These are phyloP conservation scores for Lipomyces anomalus DNA, from an alignment of 805 yeast species.

Conservation along the genomic window DNA sequence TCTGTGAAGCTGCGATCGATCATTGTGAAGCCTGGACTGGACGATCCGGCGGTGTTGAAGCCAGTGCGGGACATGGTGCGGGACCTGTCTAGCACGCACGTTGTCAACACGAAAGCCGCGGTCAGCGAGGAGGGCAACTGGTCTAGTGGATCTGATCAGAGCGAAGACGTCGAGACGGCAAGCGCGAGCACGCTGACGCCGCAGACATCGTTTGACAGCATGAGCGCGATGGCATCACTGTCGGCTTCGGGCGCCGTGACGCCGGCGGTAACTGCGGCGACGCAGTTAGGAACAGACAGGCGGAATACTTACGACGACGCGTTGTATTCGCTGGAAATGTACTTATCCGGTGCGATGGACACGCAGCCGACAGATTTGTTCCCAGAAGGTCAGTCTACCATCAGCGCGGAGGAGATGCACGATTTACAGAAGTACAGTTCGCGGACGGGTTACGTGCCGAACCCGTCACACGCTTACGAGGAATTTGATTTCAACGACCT, in stretches of 20 bases:
- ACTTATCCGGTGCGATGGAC: conserved; percentile 1
- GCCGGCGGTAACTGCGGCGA: neutral
- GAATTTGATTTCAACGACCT: neutral
- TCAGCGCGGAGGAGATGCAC: conserved; percentile 8
- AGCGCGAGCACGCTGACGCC: neutral
- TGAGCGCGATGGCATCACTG: too few species aligned
- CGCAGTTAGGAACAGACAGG: too few species aligned
- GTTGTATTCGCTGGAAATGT: conserved; percentile 14
- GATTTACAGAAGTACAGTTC: conserved; percentile 10
- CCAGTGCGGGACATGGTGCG: conserved; percentile 1
- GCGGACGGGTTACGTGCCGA: conserved; percentile 7
- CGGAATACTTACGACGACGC: conserved; percentile 22
- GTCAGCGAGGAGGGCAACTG: too few species aligned
- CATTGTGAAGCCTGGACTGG: conserved; percentile 7
- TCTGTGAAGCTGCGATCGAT: conserved; percentile 17
- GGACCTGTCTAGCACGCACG: too few species aligned
- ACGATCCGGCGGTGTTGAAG: conserved; percentile 12
- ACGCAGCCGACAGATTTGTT: neutral
- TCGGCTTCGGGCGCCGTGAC: neutral
- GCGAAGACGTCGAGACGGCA: too few species aligned
- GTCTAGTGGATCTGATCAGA: too few species aligned
- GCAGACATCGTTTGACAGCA: neutral
- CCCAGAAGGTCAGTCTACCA: neutral
- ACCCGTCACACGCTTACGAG: neutral
- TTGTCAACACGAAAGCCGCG: too few species aligned